A percentile compares a stretch with the other conserved stretches of the same genome.
Conservation (phyloP, 371 early-diverging fungal species). For the Racocetra persica region DNA sequence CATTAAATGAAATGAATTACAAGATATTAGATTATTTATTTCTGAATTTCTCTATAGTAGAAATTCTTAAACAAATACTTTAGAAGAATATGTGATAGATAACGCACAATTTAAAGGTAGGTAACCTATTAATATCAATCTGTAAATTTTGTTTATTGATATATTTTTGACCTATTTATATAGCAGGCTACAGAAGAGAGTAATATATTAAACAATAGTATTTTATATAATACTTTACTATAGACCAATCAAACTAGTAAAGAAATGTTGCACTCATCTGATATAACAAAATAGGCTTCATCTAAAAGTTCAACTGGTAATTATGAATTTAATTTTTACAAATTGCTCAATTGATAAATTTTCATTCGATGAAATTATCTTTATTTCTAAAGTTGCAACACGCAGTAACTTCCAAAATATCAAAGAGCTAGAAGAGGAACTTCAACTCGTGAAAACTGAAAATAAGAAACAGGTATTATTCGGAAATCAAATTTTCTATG, state of each 20-base stretch:
- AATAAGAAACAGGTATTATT: constrained; percentile 37
- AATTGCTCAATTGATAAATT: not conserved
- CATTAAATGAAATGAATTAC: constrained; percentile 13
- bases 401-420: constrained; percentile 14
- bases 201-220: constrained; percentile 35
- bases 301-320: constrained; percentile 39
- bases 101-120: constrained; percentile 77
- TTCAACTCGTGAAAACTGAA: constrained; percentile 1
- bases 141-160: not conserved
- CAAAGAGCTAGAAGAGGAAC: constrained; percentile 40
- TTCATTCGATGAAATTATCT: not conserved
- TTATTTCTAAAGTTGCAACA: not conserved
- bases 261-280: constrained; percentile 21
- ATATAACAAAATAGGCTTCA: not conserved
- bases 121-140: not conserved
- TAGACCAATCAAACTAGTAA: constrained; percentile 30
- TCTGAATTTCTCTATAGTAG: not conserved
- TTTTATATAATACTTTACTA: constrained; percentile 5
- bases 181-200: constrained; percentile 41
- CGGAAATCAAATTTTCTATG: not conserved
- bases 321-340: not conserved
- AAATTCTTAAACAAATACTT: constrained; percentile 52
- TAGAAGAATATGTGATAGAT: constrained; percentile 71
- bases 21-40: constrained; percentile 27
- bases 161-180: not conserved